Evolutionary conservation across 2,329 filamentous ascomycete species (phyloP).

Genomic region (Fusarium torreyae): DNA sequence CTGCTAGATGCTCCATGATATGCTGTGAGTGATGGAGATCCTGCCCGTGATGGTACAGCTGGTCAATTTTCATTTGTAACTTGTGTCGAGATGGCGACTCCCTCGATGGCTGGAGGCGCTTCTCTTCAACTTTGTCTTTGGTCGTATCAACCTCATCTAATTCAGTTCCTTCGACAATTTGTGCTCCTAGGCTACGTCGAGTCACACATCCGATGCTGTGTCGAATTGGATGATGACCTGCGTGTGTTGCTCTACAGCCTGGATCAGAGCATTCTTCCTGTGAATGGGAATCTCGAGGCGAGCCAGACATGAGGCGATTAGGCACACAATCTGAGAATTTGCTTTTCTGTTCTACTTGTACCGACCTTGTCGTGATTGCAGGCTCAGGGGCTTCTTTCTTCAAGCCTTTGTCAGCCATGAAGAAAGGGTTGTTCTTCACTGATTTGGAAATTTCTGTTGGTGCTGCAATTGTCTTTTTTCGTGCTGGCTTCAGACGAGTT

Average conservation of each 20-base stretch:
- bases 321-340: conserved; percentile 53
- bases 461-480: conserved; percentile 28
- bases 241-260: conserved; percentile 48
- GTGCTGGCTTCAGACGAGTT: conserved; percentile 21
- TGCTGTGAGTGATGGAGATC: conserved; percentile 55
- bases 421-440: conserved; percentile 54
- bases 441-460: conserved; percentile 28
- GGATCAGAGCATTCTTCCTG: conserved; percentile 50
- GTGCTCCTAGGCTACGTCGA: conserved; percentile 20
- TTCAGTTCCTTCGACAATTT: conserved; percentile 6
- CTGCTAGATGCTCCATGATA: conserved; percentile 54
- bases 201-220: conserved; percentile 54
- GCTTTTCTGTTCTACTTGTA: conserved; percentile 38
- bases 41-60: conserved; percentile 53
- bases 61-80: conserved; percentile 50
- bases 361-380: conserved; percentile 38
- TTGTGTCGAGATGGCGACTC: conserved; percentile 21
- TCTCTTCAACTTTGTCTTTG: conserved; percentile 11
- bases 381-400: conserved; percentile 44
- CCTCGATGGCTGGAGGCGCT: not conserved
- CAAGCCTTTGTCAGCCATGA: conserved; percentile 50
- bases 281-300: conserved; percentile 20
- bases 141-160: conserved; percentile 22
- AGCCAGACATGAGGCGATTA: conserved; percentile 32
- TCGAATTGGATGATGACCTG: conserved; percentile 49